phyloP scores from a whole-genome alignment of 2,329 filamentous ascomycete species.

The Cytospora piceae region DNA sequence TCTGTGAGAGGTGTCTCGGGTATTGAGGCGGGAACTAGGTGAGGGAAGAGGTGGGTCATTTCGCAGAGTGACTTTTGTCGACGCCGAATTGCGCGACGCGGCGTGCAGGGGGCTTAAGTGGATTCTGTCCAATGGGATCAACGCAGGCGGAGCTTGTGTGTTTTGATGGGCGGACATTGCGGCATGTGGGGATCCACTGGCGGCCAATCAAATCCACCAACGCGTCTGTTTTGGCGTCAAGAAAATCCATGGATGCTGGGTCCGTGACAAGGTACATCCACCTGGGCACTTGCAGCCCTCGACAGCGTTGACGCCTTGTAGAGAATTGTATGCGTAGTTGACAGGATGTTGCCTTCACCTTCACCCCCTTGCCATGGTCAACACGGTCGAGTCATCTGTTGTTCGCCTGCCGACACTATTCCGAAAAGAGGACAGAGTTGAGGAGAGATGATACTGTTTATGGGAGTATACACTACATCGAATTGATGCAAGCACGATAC shows the following conservation, averaged over 20 bases:
- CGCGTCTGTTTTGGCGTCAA: constrained; percentile 25
- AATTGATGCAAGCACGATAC: neutral
- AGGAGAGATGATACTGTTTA: no score
- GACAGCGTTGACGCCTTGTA: constrained; percentile 5
- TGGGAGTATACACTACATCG: constrained; percentile 4
- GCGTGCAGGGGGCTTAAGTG: constrained; percentile 36
- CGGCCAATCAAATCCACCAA: constrained; percentile 1
- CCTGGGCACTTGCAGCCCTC: no score
- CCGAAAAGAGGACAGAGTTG: neutral
- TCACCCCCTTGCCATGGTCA: constrained; percentile 6
- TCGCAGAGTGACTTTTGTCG: constrained; percentile 28
- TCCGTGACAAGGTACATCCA: neutral
- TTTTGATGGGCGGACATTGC: constrained; percentile 6
- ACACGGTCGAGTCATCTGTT: constrained; percentile 4
- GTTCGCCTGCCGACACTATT: constrained; percentile 10
- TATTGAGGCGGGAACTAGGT: neutral
- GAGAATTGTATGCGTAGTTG: neutral
- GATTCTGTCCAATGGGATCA: constrained; percentile 33
- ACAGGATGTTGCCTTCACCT: constrained; percentile 12
- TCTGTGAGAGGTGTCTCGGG: constrained; percentile 4
- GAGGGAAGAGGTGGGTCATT: constrained; percentile 29
- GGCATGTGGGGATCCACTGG: constrained; percentile 6
- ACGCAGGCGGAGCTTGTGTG: neutral
- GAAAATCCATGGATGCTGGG: no score
- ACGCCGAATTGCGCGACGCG: constrained; percentile 32